phyloP scores from a whole-genome alignment of 1,284 basidiomycete genomes.

The Pisolithus thermaeus region DNA sequence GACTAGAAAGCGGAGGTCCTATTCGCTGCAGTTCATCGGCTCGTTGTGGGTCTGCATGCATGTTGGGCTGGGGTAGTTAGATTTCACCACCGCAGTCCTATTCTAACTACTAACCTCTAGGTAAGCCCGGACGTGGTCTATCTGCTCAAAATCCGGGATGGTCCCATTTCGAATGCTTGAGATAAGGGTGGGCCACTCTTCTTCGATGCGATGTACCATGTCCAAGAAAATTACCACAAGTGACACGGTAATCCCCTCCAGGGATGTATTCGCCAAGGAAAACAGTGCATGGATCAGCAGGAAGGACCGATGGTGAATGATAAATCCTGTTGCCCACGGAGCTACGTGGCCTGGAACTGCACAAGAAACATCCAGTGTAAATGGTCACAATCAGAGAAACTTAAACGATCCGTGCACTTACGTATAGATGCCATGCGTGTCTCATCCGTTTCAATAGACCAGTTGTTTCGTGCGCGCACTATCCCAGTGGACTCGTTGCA shows the following conservation, averaged over 20 bases:
- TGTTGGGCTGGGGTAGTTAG: slow-evolving; percentile 8
- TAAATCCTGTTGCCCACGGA: slow-evolving; percentile 12
- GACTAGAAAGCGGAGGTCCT: slow-evolving; percentile 7
- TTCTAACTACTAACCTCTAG: slow-evolving; percentile 13
- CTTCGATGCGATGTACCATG: slow-evolving; percentile 17
- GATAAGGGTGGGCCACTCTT: slow-evolving; percentile 17
- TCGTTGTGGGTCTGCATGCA: slow-evolving; percentile 9
- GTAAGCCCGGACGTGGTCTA: slow-evolving; percentile 8
- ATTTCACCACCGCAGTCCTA: background rate
- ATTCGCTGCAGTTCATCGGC: slow-evolving; percentile 12
- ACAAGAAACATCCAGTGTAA: too few species aligned
- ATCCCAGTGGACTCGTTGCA: slow-evolving; percentile 14
- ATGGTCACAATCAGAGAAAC: too few species aligned
- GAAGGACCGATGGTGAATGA: slow-evolving; percentile 15
- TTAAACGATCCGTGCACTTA: too few species aligned
- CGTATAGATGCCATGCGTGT: too few species aligned
- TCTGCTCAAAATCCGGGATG: slow-evolving; percentile 15
- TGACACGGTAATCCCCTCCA: slow-evolving; percentile 13
- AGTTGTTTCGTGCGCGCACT: slow-evolving; percentile 17
- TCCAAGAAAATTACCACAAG: slow-evolving; percentile 16
- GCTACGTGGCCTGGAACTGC: slow-evolving; percentile 1
- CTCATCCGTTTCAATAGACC: slow-evolving; percentile 11
- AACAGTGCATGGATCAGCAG: slow-evolving; percentile 16
- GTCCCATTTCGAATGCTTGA: slow-evolving; percentile 11
- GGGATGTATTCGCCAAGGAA: slow-evolving; percentile 12